Conservation (phyloP, 2,329 filamentous ascomycete species). For the Colletotrichum coccodes region DNA sequence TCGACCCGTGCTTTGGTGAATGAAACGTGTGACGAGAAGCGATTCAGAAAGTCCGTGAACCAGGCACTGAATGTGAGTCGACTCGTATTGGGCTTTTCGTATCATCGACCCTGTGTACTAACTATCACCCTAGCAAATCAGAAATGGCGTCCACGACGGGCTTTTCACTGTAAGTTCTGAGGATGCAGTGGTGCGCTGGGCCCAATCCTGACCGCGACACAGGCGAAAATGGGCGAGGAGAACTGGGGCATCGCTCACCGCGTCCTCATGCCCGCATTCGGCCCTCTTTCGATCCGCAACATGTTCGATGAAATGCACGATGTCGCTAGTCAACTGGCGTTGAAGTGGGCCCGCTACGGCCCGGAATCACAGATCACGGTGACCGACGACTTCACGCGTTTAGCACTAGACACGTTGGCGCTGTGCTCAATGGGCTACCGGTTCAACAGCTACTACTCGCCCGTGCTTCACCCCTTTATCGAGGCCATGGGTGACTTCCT, state of each 20-base stretch:
- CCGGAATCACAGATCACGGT: constrained; percentile 58
- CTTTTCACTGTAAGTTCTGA: constrained; percentile 35
- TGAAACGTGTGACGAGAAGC: constrained; percentile 72
- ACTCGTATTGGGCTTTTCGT: background rate
- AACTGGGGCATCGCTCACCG: constrained; percentile 66
- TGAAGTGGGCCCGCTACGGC: constrained; percentile 63
- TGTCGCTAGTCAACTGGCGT: constrained; percentile 60
- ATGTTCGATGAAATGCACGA: constrained; percentile 67
- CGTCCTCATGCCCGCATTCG: constrained; percentile 75
- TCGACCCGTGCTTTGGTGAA: constrained; percentile 66
- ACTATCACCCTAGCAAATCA: constrained; percentile 54
- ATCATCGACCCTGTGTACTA: background rate
- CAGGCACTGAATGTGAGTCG: constrained; percentile 49
- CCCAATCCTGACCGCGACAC: background rate
- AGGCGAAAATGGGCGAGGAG: constrained; percentile 33
- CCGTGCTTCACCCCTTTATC: constrained; percentile 51
- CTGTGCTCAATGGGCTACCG: constrained; percentile 68
- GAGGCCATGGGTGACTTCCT: constrained; percentile 71
- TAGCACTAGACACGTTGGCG: constrained; percentile 71
- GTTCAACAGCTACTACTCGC: constrained; percentile 69
- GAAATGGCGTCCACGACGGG: constrained; percentile 62
- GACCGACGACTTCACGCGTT: constrained; percentile 69
- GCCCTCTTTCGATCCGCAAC: constrained; percentile 70
- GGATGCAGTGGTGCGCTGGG: background rate
- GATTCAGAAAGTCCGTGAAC: constrained; percentile 69